phyloP scores from a whole-genome alignment of 208 protist species.

The Leishmania amazonensis region DNA sequence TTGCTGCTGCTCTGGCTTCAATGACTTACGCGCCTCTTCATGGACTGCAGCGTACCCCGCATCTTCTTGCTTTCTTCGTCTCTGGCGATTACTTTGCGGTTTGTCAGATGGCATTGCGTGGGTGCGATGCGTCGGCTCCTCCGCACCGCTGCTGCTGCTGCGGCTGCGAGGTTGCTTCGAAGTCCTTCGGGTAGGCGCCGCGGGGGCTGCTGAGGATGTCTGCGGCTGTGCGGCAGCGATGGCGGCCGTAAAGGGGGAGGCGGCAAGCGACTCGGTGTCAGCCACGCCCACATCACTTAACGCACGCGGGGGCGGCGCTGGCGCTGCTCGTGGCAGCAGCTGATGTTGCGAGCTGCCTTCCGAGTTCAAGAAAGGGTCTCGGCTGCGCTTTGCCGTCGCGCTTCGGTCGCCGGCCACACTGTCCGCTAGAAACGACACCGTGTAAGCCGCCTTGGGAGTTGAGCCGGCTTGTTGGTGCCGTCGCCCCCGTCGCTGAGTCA shows the following conservation, averaged over 20 bases:
- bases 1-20: not conserved
- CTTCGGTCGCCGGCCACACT: not conserved
- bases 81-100: not conserved
- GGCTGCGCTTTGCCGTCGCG: not conserved
- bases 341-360: conserved; percentile 1
- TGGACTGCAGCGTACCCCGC: not conserved
- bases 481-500: conserved; percentile 17
- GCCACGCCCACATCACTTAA: not conserved
- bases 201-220: not conserved
- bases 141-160: not conserved
- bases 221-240: not conserved
- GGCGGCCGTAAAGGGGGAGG: not conserved
- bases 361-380: conserved; percentile 4
- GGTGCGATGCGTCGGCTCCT: not conserved
- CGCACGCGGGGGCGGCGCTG: not conserved
- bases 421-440: not conserved
- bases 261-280: conserved; percentile 3
- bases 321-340: not conserved
- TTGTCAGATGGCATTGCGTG: not conserved
- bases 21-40: not conserved
- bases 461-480: not conserved
- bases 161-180: conserved; percentile 2
- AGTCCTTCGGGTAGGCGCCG: not conserved
- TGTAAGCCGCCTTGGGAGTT: not conserved
- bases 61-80: not conserved